phyloP scores from a whole-genome alignment of 2,329 filamentous ascomycete genomes.

The Talaromyces sp. region DNA sequence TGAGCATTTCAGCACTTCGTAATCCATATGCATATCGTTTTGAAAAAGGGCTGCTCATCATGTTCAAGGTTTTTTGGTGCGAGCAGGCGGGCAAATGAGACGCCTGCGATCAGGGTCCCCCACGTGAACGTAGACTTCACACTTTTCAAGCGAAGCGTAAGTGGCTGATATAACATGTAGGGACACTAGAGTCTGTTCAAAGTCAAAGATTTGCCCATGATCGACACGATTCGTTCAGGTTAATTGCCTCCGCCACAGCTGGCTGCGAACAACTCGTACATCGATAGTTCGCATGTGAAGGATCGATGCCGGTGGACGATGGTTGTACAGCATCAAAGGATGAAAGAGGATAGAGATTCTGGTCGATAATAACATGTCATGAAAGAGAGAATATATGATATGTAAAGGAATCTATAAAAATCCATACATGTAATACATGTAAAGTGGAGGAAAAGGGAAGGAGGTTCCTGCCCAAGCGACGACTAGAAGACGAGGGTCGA shows the following conservation, averaged over 20 bases:
- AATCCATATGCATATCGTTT: not conserved
- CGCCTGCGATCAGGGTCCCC: not conserved
- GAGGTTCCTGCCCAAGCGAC: constrained; percentile 2
- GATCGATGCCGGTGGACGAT: not conserved
- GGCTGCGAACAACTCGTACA: not conserved
- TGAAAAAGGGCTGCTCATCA: not conserved
- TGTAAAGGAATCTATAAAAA: too few species aligned
- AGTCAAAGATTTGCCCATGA: not conserved
- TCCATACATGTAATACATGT: too few species aligned
- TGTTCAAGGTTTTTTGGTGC: not conserved
- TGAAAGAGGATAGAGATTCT: not conserved
- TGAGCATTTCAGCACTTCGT: not conserved
- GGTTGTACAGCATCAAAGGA: not conserved
- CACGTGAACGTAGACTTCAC: not conserved
- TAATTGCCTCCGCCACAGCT: not conserved
- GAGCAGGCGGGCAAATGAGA: not conserved
- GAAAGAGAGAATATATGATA: not conserved
- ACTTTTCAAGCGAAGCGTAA: not conserved
- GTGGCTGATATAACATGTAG: not conserved
- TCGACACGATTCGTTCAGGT: not conserved
- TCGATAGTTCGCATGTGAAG: not conserved
- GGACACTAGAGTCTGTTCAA: not conserved
- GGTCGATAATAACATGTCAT: not conserved
- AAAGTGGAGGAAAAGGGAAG: not conserved
- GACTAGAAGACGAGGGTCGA: constrained; percentile 27